Conservation (phyloP, 2,329 filamentous ascomycete species). For the Phaeomoniella chlamydospora region DNA sequence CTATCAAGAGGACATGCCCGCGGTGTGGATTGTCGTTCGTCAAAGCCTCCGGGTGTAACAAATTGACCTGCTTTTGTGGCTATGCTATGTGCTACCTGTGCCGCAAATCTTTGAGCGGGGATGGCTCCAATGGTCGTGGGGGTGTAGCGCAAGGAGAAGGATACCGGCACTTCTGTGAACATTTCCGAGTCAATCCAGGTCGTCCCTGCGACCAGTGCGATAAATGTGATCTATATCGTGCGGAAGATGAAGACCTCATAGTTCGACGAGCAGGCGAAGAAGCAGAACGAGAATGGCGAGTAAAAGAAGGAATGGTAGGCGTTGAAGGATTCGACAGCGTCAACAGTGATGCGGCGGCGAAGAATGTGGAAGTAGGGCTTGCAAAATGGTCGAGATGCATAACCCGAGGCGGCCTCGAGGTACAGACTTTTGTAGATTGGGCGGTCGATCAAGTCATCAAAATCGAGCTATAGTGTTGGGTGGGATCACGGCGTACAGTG, state of each 20-base stretch:
- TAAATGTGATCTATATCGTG: conserved; percentile 58
- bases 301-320: conserved; percentile 37
- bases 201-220: conserved; percentile 64
- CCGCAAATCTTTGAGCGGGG: conserved; percentile 44
- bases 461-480: conserved; percentile 12
- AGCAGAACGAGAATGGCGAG: conserved; percentile 58
- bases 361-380: conserved; percentile 11
- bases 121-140: conserved; percentile 7
- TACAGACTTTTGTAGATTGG: conserved; percentile 24
- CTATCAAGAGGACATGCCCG: conserved; percentile 89
- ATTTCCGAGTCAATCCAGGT: conserved; percentile 74
- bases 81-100: conserved; percentile 99
- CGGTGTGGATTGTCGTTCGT: conserved; percentile 84
- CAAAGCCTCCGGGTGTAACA: conserved; percentile 90
- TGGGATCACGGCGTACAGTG: too few species aligned
- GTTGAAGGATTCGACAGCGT: conserved; percentile 10
- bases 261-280: conserved; percentile 54
- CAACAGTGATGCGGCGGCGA: conserved; percentile 12
- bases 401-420: conserved; percentile 22
- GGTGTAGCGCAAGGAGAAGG: conserved; percentile 43
- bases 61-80: conserved; percentile 86
- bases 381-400: conserved; percentile 21
- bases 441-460: conserved; percentile 24
- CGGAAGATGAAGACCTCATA: conserved; percentile 59
- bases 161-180: conserved; percentile 90